A percentile compares a stretch with the other conserved stretches of the same genome.
These are phyloP conservation scores for Saccharomycopsis fodiens DNA, from an alignment of 805 yeast genomes.

Conservation along the genomic window DNA sequence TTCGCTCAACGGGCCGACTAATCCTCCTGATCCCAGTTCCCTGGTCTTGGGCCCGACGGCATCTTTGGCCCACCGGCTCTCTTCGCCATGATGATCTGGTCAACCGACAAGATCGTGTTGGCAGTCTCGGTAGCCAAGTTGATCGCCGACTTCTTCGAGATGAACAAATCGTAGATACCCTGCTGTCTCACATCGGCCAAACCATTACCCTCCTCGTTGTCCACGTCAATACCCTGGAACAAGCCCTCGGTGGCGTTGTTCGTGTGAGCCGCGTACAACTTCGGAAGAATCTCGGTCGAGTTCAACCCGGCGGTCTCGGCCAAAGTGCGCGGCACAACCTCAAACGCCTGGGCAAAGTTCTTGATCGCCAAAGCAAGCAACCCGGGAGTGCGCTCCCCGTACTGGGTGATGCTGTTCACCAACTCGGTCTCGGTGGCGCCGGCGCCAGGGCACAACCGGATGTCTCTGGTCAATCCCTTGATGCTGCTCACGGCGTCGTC, in stretches of 20 bases:
- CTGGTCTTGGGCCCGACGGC: constrained; percentile 81
- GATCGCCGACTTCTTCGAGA: constrained; percentile 80
- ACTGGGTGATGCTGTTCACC: constrained; percentile 67
- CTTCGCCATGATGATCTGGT: constrained; percentile 97
- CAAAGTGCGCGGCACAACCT: constrained; percentile 83
- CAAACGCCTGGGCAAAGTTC: constrained; percentile 90
- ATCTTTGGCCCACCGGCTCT: constrained; percentile 96
- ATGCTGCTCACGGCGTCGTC: constrained; percentile 94
- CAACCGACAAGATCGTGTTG: constrained; percentile 80
- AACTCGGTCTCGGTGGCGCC: constrained; percentile 92
- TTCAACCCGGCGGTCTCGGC: constrained; percentile 95
- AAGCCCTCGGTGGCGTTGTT: constrained; percentile 30
- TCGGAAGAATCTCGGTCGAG: constrained; percentile 80
- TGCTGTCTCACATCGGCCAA: constrained; percentile 60
- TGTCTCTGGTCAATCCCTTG: constrained; percentile 78
- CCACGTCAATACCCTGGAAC: constrained; percentile 63
- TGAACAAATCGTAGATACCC: constrained; percentile 71
- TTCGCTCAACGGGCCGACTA: no score
- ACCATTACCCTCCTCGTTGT: constrained; percentile 49
- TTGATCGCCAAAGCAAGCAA: constrained; percentile 88
- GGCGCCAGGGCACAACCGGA: constrained; percentile 84
- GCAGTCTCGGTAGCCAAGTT: constrained; percentile 95
- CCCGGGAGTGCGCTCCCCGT: constrained; percentile 94
- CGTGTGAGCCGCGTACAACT: constrained; percentile 82
- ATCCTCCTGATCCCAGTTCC: constrained; percentile 95